Percentiles rank a stretch among this genome's conserved stretches.
Conservation (phyloP, 2,329 filamentous ascomycete genomes). For the Fusarium sp. region DNA sequence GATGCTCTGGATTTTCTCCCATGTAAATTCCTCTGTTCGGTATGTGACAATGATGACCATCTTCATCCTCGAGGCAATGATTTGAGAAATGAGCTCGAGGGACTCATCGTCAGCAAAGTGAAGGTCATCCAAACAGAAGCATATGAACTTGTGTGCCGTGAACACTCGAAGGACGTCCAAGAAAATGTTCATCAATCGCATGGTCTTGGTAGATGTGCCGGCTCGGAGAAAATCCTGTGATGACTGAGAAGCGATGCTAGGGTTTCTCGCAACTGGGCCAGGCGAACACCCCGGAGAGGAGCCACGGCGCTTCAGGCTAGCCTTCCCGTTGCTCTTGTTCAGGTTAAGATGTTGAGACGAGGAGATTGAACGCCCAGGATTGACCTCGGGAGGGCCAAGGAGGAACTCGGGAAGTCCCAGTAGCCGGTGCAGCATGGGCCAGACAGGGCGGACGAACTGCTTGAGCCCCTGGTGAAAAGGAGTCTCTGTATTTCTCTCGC, state of each 20-base stretch:
- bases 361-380: conserved; percentile 51
- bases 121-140: conserved; percentile 88
- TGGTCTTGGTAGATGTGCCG: conserved; percentile 70
- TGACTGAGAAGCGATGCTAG: conserved; percentile 59
- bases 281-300: conserved; percentile 63
- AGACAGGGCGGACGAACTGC: conserved; percentile 71
- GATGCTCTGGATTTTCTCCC: conserved; percentile 65
- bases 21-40: conserved; percentile 72
- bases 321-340: conserved; percentile 48
- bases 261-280: conserved; percentile 48
- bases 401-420: conserved; percentile 78
- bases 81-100: conserved; percentile 83
- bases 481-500: conserved; percentile 74
- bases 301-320: conserved; percentile 56
- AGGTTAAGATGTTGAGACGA: conserved; percentile 48
- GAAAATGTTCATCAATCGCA: conserved; percentile 88
- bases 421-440: conserved; percentile 72
- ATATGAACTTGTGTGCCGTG: conserved; percentile 86
- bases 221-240: conserved; percentile 71
- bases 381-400: conserved; percentile 61
- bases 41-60: conserved; percentile 86
- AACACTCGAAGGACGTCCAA: conserved; percentile 87
- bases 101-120: conserved; percentile 93
- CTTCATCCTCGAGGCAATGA: conserved; percentile 81
- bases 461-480: conserved; percentile 71